Evolutionary conservation across 2,329 filamentous ascomycete genomes (phyloP).

Genomic region (Cordyceps javanica): DNA sequence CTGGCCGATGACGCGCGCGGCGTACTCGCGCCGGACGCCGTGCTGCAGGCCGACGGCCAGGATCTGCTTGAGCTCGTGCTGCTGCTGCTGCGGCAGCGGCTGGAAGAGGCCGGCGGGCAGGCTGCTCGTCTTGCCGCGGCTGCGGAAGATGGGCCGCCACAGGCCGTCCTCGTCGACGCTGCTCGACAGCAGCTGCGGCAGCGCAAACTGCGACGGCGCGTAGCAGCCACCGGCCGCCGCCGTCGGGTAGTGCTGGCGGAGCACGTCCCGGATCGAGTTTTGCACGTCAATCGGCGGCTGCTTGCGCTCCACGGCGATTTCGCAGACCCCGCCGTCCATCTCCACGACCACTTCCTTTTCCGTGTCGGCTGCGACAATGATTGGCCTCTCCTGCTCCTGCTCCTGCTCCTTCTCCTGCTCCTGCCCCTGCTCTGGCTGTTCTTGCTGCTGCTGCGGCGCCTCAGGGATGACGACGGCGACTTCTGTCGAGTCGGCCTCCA

Average conservation of each 20-base stretch:
- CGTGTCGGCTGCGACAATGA: neutral
- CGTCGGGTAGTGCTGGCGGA: slow-evolving; percentile 43
- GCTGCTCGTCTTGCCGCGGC: slow-evolving; percentile 25
- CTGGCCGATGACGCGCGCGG: slow-evolving; percentile 41
- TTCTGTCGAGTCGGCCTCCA: slow-evolving; percentile 10
- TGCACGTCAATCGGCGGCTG: slow-evolving; percentile 49
- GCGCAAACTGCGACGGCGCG: slow-evolving; percentile 41
- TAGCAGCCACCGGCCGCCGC: slow-evolving; percentile 37
- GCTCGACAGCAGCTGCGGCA: slow-evolving; percentile 30
- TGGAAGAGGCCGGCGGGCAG: slow-evolving; percentile 23
- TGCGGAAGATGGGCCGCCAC: slow-evolving; percentile 47
- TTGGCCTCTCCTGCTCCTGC: no score
- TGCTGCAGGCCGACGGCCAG: slow-evolving; percentile 53
- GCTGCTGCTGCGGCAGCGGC: slow-evolving; percentile 16
- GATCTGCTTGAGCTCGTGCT: slow-evolving; percentile 48
- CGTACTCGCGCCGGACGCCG: slow-evolving; percentile 45
- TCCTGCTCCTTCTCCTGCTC: neutral
- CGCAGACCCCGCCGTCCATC: slow-evolving; percentile 36
- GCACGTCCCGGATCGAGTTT: slow-evolving; percentile 48
- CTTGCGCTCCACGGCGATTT: slow-evolving; percentile 34
- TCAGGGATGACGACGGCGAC: neutral
- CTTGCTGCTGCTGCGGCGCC: neutral
- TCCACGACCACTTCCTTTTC: slow-evolving; percentile 16
- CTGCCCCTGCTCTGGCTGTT: neutral
- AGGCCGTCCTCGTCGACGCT: slow-evolving; percentile 32